A percentile compares a stretch with the other conserved stretches of the same genome.
Conservation (phyloP, 768 basidiomycete species). For the Cubamyces lactineus region DNA sequence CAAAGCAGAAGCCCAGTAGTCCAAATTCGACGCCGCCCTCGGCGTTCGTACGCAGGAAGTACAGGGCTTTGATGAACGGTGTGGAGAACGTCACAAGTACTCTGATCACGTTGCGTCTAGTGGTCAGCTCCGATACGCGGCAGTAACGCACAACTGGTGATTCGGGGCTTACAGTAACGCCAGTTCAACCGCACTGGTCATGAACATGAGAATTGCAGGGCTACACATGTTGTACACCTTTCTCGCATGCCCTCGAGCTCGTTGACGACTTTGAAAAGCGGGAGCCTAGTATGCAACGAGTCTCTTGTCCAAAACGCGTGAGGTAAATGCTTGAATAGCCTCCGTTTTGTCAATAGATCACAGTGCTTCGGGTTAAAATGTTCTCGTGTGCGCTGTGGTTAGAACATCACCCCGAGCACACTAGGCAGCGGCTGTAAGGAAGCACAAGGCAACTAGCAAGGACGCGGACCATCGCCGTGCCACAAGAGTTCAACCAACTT, state of each 20-base stretch:
- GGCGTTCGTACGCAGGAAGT: conserved; percentile 26
- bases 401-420: no score
- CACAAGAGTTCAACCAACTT: conserved; percentile 8
- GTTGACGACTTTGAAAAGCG: neutral
- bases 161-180: conserved; percentile 21
- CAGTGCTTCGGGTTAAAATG: neutral
- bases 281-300: neutral
- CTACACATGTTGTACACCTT: conserved; percentile 8
- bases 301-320: no score
- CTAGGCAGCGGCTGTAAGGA: no score
- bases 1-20: conserved; percentile 31
- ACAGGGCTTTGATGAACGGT: conserved; percentile 29
- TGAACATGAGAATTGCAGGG: conserved; percentile 17
- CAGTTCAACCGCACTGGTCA: conserved; percentile 15
- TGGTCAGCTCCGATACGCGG: neutral
- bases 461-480: neutral
- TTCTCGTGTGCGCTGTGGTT: neutral
- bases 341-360: no score
- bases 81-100: conserved; percentile 31
- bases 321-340: no score
- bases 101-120: conserved; percentile 1
- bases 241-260: neutral
- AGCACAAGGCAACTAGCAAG: no score
- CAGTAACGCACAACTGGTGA: neutral
- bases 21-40: conserved; percentile 30